Conservation (phyloP, 306 rosid genomes). For the Fragaria vesca region DNA sequence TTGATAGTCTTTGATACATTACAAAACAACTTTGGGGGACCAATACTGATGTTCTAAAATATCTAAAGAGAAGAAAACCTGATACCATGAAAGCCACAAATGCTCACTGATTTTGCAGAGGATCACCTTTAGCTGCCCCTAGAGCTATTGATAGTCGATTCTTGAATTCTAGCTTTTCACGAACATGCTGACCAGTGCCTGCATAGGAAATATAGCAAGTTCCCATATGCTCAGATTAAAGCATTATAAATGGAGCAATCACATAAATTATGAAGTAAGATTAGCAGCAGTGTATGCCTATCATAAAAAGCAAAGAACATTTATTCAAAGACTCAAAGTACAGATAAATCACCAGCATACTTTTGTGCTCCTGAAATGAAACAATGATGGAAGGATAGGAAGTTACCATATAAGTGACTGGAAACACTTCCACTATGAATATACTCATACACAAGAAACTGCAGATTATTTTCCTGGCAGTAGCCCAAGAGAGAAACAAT, state of each 20-base stretch:
- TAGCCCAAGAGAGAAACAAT: slow-evolving; percentile 85
- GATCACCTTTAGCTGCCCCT: slow-evolving; percentile 99
- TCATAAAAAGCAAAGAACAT: not conserved
- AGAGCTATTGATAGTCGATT: slow-evolving; percentile 81
- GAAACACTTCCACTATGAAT: slow-evolving; percentile 91
- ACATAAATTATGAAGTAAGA: slow-evolving; percentile 10
- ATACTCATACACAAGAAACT: slow-evolving; percentile 83
- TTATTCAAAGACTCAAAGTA: not conserved
- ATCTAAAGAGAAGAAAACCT: slow-evolving; percentile 69
- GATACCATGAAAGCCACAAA: slow-evolving; percentile 98
- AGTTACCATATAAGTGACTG: slow-evolving; percentile 86
- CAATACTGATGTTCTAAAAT: slow-evolving; percentile 46
- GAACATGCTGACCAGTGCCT: slow-evolving; percentile 60
- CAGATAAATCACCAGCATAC: slow-evolving; percentile 2
- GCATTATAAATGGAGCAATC: slow-evolving; percentile 10
- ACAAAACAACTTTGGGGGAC: slow-evolving; percentile 45
- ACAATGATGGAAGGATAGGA: slow-evolving; percentile 31
- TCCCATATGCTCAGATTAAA: slow-evolving; percentile 18
- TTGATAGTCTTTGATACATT: slow-evolving; percentile 36
- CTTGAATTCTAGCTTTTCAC: slow-evolving; percentile 87
- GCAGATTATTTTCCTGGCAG: slow-evolving; percentile 85
- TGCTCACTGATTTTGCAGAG: slow-evolving; percentile 99
- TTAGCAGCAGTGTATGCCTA: slow-evolving; percentile 1
- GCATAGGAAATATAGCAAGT: slow-evolving; percentile 21
- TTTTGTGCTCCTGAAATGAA: not conserved